Conservation (phyloP, 2,329 filamentous ascomycete species). For the Phoma sp. region DNA sequence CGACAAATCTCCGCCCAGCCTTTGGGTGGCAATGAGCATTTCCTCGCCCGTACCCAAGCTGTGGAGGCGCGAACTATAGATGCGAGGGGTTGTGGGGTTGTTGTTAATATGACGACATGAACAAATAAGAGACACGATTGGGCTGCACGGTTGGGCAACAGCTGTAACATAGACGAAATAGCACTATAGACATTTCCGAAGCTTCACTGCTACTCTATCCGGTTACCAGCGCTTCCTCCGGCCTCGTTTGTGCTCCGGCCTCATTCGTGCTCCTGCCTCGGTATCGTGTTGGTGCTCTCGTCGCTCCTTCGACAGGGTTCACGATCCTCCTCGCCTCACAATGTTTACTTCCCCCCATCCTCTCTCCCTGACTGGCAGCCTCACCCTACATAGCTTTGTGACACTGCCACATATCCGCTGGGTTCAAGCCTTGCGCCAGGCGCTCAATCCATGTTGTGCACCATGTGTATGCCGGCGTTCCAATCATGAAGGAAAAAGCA, state of each 20-base stretch:
- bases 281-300: neutral
- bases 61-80: constrained; percentile 25
- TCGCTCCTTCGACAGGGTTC: constrained; percentile 16
- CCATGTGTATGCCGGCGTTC: constrained; percentile 7
- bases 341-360: neutral
- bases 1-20: constrained; percentile 5
- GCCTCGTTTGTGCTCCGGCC: no score
- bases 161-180: constrained; percentile 26
- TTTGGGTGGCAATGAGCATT: constrained; percentile 32
- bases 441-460: neutral
- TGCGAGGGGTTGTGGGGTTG: constrained; percentile 28
- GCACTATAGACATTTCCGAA: constrained; percentile 25
- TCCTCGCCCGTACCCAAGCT: constrained; percentile 21
- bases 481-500: constrained; percentile 9
- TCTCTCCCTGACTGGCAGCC: constrained; percentile 5
- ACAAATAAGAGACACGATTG: constrained; percentile 14
- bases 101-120: constrained; percentile 15
- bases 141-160: constrained; percentile 32
- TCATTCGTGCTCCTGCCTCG: neutral
- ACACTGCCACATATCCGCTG: neutral
- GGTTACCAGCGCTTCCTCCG: no score
- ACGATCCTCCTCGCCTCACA: constrained; percentile 16
- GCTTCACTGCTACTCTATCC: constrained; percentile 18
- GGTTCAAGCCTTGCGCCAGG: neutral
- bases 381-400: constrained; percentile 2